These are phyloP conservation scores for Nakazawaea pomicola DNA, from an alignment of 805 yeast species.

Conservation along the genomic window DNA sequence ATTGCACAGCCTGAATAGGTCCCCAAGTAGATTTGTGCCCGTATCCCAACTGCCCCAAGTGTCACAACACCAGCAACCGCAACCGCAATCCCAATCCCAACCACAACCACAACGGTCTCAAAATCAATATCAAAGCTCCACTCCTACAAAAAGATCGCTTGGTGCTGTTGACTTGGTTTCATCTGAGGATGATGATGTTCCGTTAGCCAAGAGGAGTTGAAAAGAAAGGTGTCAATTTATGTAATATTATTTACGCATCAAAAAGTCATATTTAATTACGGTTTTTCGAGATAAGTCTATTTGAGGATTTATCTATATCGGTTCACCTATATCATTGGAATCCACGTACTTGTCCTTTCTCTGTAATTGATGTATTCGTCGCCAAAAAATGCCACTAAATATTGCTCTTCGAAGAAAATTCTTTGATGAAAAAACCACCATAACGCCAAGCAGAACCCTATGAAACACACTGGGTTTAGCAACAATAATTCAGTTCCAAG, in stretches of 20 bases:
- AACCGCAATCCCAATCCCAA: no score
- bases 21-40: conserved; percentile 6
- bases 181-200: conserved; percentile 19
- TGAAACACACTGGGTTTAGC: conserved; percentile 56
- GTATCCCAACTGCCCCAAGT: background rate
- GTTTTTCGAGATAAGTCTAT: no score
- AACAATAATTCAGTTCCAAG: conserved; percentile 74
- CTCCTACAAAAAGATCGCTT: conserved; percentile 14
- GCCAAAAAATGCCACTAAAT: conserved; percentile 66
- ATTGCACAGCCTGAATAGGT: background rate
- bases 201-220: conserved; percentile 5
- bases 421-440: conserved; percentile 66
- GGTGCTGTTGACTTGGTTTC: conserved; percentile 25
- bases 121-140: background rate
- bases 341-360: conserved; percentile 44
- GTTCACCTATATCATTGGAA: conserved; percentile 49
- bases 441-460: conserved; percentile 51
- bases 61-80: background rate
- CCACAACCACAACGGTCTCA: conserved; percentile 4
- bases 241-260: no score
- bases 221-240: background rate
- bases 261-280: no score
- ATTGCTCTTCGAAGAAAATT: conserved; percentile 66
- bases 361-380: conserved; percentile 54
- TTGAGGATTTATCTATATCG: no score